A percentile compares a stretch with the other conserved stretches of the same genome.
phyloP scores from a whole-genome alignment of 2,329 filamentous ascomycete genomes.

The Sclerotinia spermophila region DNA sequence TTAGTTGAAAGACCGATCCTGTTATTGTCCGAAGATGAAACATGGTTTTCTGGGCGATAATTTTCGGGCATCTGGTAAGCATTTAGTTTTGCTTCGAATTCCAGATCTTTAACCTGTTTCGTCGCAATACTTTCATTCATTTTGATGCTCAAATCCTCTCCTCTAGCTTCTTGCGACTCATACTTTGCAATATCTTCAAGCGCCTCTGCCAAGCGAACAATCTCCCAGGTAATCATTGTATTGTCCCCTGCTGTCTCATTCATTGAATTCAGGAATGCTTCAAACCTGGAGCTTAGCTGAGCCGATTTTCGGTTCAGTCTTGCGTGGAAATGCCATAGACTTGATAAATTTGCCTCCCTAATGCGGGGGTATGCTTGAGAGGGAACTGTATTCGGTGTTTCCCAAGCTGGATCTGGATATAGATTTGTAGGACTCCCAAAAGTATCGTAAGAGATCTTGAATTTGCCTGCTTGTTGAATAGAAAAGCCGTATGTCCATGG shows the following conservation, averaged over 20 bases:
- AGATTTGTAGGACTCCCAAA: neutral
- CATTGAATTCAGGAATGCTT: neutral
- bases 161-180: neutral
- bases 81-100: neutral
- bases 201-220: neutral
- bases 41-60: neutral
- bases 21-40: neutral
- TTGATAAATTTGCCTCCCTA: neutral
- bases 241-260: neutral
- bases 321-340: neutral
- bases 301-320: neutral
- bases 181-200: neutral
- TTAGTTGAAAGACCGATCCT: neutral
- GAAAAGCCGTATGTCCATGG: constrained; percentile 3
- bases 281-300: neutral
- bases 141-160: neutral
- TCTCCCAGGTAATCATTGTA: neutral
- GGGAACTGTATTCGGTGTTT: neutral
- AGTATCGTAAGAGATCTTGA: no score
- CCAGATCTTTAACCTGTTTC: neutral
- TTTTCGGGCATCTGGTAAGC: neutral
- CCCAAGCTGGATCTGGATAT: neutral
- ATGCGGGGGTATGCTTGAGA: neutral
- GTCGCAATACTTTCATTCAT: neutral
- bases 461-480: neutral